Evolutionary conservation across 306 rosid genomes (phyloP).

Genomic region (Gastrolobium villosum): DNA sequence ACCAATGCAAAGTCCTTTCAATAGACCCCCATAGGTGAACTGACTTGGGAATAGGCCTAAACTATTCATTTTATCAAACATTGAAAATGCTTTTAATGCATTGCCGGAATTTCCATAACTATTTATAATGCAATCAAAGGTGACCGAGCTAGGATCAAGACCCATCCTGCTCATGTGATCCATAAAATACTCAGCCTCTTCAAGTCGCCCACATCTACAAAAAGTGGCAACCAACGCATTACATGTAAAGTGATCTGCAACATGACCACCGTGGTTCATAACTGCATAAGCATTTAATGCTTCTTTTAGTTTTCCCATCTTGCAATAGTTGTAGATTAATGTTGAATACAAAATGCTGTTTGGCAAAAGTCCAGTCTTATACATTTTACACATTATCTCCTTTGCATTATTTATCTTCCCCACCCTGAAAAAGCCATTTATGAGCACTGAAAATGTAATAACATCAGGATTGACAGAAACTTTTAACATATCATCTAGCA

Average conservation of each 20-base stretch:
- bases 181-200: conserved; percentile 73
- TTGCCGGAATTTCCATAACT: conserved; percentile 70
- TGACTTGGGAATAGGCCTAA: conserved; percentile 71
- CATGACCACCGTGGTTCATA: conserved; percentile 65
- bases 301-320: conserved; percentile 64
- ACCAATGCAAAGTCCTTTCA: conserved; percentile 74
- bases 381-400: conserved; percentile 76
- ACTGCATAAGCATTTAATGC: conserved; percentile 67
- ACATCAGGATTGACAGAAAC: conserved; percentile 64
- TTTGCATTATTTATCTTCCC: conserved; percentile 69
- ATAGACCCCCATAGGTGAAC: conserved; percentile 68
- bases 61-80: conserved; percentile 71
- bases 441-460: conserved; percentile 75
- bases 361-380: conserved; percentile 62
- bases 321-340: conserved; percentile 74
- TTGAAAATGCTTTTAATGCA: conserved; percentile 62
- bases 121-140: conserved; percentile 72
- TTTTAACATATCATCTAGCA: conserved; percentile 62
- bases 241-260: conserved; percentile 65
- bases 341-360: conserved; percentile 70
- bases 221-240: conserved; percentile 65
- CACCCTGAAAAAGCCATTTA: conserved; percentile 72
- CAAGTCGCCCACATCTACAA: conserved; percentile 64
- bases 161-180: conserved; percentile 76
- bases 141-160: conserved; percentile 60